Evolutionary conservation across 148 eudicot genomes (phyloP), one percentile per base, ranked within the genome.

Genomic region (Fagopyrum tataricum): DNA sequence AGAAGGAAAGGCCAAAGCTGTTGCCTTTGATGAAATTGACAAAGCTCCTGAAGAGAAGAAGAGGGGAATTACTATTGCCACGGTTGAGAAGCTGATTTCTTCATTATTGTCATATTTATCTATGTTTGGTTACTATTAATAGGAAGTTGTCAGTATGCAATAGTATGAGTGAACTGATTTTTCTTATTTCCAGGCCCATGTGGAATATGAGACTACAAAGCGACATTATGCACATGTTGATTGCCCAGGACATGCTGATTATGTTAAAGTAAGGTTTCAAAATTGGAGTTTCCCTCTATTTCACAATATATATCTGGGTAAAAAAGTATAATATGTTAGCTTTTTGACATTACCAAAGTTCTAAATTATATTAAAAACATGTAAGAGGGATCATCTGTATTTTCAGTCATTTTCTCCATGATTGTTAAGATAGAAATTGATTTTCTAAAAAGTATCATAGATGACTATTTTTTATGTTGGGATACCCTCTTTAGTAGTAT

Each of bases 41-140:
- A 92, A 92, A 75, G 97, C 99, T 69, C 99, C 97, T 73, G 97
- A 91, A 84, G 99, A 95, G 90, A 92, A 79, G 81, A 95, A 92
- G 87, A 87, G 94, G 80, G 96, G 97, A 59, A 90, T 95, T 73
- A 92, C 96, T 13, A 93, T 92, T 70, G 92, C 97, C 20, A 87
- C 96, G 78, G 99, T 95, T 71, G n/a, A n/a, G 51, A 48, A 0
- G 42, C 15, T 67, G 20, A 40, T 64, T 11, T 40, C 31, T 64
- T 64, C 24, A 8, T 48, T 2, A 5, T 2, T 48, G 3, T 48
- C 15, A n/a, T 0, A 48, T 13, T 48, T 14, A 11, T 48, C 52
- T 11, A 48, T 4, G n/a, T n/a, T n/a, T 48, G 52, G 17, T 5
- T 51, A n/a, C 8, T 58, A 24, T 24, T 11, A 5, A 9, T 9